Evolutionary conservation across 2,329 filamentous ascomycete genomes (phyloP).

Genomic region (Arthroderma uncinatum): DNA sequence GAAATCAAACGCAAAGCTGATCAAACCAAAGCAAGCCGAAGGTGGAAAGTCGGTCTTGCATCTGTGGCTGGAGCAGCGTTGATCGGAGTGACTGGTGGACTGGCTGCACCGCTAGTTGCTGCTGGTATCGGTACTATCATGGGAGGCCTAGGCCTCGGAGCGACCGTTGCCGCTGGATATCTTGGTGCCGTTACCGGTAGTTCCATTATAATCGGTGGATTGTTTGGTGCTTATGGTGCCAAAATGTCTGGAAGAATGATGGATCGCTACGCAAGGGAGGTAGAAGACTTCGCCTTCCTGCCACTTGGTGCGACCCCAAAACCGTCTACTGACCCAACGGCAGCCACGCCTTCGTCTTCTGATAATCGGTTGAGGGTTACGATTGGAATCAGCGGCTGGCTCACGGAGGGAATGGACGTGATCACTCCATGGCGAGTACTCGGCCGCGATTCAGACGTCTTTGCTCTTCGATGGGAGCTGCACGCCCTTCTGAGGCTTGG

Average conservation of each 20-base stretch:
- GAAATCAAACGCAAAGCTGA: conserved; percentile 63
- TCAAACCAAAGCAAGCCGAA: conserved; percentile 52
- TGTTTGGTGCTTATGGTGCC: conserved; percentile 86
- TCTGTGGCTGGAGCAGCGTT: conserved; percentile 78
- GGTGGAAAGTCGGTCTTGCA: conserved; percentile 76
- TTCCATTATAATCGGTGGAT: conserved; percentile 63
- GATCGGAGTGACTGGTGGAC: conserved; percentile 68
- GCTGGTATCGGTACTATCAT: conserved; percentile 71
- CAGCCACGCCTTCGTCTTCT: conserved; percentile 31
- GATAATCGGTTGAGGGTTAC: conserved; percentile 66
- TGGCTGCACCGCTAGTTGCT: conserved; percentile 65
- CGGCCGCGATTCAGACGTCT: conserved; percentile 62
- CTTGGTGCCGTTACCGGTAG: conserved; percentile 72
- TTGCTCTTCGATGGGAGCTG: conserved; percentile 74
- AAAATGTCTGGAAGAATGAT: conserved; percentile 77
- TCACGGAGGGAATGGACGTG: conserved; percentile 61
- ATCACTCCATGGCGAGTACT: conserved; percentile 67
- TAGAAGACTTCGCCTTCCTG: conserved; percentile 80
- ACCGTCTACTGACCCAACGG: conserved; percentile 6
- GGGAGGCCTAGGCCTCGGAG: conserved; percentile 63
- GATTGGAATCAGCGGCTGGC: conserved; percentile 73
- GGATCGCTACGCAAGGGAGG: conserved; percentile 73
- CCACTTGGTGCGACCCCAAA: conserved; percentile 41
- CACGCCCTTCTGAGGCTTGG: conserved; percentile 68
- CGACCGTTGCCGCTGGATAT: conserved; percentile 63